phyloP scores from a whole-genome alignment of 352 stramenopile species.

The Pythium insidiosum region DNA sequence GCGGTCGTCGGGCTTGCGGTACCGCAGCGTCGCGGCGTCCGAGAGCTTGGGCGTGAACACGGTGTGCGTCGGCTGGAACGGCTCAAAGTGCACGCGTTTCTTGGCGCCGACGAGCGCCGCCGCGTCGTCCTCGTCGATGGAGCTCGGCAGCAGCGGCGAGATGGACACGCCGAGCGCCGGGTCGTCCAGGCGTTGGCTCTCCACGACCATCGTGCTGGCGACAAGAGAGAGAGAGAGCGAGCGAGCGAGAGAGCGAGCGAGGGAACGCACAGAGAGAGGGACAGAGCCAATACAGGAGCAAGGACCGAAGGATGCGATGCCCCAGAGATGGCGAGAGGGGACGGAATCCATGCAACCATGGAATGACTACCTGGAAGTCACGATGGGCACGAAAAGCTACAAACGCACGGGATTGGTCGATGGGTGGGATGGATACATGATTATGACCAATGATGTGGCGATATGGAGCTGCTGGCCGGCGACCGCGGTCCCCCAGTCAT shows the following conservation, averaged over 20 bases:
- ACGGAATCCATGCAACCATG: constrained; percentile 5
- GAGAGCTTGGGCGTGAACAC: constrained; percentile 77
- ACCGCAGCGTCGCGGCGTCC: constrained; percentile 57
- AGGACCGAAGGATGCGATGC: constrained; percentile 1
- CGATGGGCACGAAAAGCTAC: constrained; percentile 4
- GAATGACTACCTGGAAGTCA: constrained; percentile 4
- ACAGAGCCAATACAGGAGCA: background rate
- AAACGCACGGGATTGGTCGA: constrained; percentile 8
- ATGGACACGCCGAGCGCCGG: constrained; percentile 61
- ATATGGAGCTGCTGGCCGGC: constrained; percentile 8
- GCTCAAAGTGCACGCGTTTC: constrained; percentile 69
- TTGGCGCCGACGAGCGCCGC: constrained; percentile 6
- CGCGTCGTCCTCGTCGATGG: constrained; percentile 49
- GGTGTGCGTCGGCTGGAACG: constrained; percentile 80
- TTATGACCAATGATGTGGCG: background rate
- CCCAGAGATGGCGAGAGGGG: background rate
- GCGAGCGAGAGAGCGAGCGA: no score
- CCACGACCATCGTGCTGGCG: constrained; percentile 26
- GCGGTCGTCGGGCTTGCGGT: constrained; percentile 75
- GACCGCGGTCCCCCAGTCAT: no score
- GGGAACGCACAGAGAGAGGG: background rate
- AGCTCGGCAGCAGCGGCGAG: constrained; percentile 70
- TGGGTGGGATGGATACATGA: no score
- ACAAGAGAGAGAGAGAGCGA: no score
- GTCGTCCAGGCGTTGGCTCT: constrained; percentile 29